phyloP scores from a whole-genome alignment of 768 basidiomycete species.

The Hydnum rufescens region DNA sequence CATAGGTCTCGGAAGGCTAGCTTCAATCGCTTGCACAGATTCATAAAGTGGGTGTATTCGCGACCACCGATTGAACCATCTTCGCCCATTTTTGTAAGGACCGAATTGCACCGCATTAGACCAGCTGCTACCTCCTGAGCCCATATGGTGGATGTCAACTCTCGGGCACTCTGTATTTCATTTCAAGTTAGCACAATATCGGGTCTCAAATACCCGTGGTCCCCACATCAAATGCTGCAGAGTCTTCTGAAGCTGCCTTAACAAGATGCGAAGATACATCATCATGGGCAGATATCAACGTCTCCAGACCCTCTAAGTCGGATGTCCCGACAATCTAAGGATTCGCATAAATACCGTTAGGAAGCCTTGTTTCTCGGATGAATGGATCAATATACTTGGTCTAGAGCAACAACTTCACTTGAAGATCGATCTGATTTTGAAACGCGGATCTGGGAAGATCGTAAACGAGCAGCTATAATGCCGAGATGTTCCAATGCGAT shows the following conservation, averaged over 20 bases:
- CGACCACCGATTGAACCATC: conserved; percentile 14
- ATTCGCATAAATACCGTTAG: too few species aligned
- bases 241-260: conserved; percentile 55
- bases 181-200: not conserved
- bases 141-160: conserved; percentile 58
- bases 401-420: too few species aligned
- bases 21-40: conserved; percentile 29
- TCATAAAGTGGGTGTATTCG: conserved; percentile 15
- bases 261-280: conserved; percentile 46
- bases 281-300: conserved; percentile 39
- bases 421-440: too few species aligned
- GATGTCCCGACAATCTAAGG: conserved; percentile 34
- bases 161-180: conserved; percentile 49
- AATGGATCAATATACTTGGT: too few species aligned
- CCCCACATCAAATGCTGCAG: conserved; percentile 45
- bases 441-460: conserved; percentile 28
- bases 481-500: conserved; percentile 90
- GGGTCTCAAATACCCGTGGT: not conserved
- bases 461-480: conserved; percentile 68
- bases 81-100: conserved; percentile 25
- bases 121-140: conserved; percentile 66
- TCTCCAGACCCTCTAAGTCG: conserved; percentile 33
- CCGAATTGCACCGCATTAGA: conserved; percentile 35
- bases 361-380: too few species aligned
- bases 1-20: conserved; percentile 49